phyloP scores from a whole-genome alignment of 2,329 filamentous ascomycete genomes.

The Arthrinium puccinioides region DNA sequence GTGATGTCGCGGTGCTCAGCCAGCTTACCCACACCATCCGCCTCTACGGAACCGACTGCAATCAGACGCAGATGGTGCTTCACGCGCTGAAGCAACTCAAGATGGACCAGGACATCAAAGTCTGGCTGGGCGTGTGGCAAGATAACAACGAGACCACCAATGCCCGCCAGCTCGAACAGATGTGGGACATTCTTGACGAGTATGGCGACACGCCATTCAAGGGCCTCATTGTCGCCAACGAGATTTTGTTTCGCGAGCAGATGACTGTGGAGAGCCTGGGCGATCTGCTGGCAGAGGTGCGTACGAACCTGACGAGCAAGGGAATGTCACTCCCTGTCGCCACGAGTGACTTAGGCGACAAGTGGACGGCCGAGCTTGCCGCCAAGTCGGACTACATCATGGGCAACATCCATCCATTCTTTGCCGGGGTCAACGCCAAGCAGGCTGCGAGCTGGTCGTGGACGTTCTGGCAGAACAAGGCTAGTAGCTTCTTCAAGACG shows the following conservation, averaged over 20 bases:
- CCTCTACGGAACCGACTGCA: conserved; percentile 93
- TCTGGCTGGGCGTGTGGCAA: conserved; percentile 95
- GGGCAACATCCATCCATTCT: conserved; percentile 97
- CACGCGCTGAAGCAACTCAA: conserved; percentile 71
- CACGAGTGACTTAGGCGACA: conserved; percentile 81
- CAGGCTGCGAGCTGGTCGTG: conserved; percentile 74
- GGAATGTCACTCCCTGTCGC: conserved; percentile 69
- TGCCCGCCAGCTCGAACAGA: conserved; percentile 69
- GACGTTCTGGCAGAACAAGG: conserved; percentile 69
- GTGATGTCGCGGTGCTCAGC: conserved; percentile 82
- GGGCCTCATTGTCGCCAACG: conserved; percentile 75
- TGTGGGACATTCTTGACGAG: conserved; percentile 74
- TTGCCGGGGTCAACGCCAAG: conserved; percentile 65
- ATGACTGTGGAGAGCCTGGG: conserved; percentile 60
- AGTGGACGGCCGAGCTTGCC: conserved; percentile 70
- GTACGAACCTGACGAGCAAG: conserved; percentile 61
- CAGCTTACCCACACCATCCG: conserved; percentile 84
- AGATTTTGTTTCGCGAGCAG: conserved; percentile 70
- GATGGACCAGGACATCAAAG: conserved; percentile 65
- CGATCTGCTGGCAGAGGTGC: conserved; percentile 58
- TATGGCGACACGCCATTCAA: conserved; percentile 66
- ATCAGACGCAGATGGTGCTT: conserved; percentile 90
- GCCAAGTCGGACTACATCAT: conserved; percentile 77
- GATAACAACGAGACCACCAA: conserved; percentile 80
- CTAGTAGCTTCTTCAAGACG: conserved; percentile 56